Evolutionary conservation across 1,139 yeast genomes (phyloP).

Genomic region (Meyerozyma carpophila): DNA sequence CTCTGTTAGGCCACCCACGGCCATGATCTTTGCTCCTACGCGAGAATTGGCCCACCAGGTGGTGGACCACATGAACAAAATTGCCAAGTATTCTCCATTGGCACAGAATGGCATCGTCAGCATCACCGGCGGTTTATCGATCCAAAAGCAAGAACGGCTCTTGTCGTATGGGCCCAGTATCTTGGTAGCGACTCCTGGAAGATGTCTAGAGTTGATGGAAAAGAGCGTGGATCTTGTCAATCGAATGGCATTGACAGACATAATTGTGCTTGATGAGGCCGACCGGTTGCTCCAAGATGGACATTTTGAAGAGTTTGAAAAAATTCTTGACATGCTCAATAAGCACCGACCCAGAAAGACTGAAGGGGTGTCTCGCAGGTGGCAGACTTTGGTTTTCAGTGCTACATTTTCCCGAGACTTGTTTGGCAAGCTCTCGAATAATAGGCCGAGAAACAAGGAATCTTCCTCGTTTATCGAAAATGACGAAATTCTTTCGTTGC

Average conservation of each 20-base stretch:
- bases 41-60: conserved; percentile 97
- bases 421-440: conserved; percentile 62
- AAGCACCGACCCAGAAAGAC: conserved; percentile 27
- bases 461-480: conserved; percentile 43
- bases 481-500: conserved; percentile 49
- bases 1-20: conserved; percentile 50
- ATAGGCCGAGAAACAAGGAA: conserved; percentile 21
- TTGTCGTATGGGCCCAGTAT: conserved; percentile 72
- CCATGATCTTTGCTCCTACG: conserved; percentile 88
- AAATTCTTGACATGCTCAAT: conserved; percentile 60
- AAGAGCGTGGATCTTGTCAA: conserved; percentile 50
- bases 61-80: conserved; percentile 62
- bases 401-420: conserved; percentile 89
- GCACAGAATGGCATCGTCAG: conserved; percentile 60
- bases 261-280: conserved; percentile 92
- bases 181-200: conserved; percentile 94
- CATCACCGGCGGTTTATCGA: conserved; percentile 90
- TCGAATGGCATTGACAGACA: conserved; percentile 58
- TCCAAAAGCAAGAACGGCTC: conserved; percentile 85
- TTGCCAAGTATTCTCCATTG: conserved; percentile 59
- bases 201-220: conserved; percentile 77
- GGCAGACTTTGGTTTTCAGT: conserved; percentile 91
- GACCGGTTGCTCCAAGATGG: conserved; percentile 94
- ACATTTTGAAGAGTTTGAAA: conserved; percentile 88
- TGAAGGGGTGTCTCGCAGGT: conserved; percentile 34